Evolutionary conservation across 2,329 filamentous ascomycete genomes (phyloP).

Genomic region (Kalmusia sp.): DNA sequence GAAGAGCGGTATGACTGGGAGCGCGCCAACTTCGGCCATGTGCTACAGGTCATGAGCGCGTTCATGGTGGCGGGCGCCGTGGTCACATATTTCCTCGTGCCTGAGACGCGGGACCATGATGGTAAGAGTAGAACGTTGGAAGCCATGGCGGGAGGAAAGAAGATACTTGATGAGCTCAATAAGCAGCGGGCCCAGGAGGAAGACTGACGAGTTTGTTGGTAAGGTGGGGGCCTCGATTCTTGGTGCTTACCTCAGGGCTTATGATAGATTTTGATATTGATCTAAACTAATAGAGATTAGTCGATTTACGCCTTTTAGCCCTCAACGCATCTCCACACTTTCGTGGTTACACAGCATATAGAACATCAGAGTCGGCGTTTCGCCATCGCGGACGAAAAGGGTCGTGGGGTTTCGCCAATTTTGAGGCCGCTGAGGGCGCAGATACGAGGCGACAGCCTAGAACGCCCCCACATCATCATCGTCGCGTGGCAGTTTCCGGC

Average conservation of each 20-base stretch:
- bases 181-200: conserved; percentile 31
- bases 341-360: no score
- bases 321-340: no score
- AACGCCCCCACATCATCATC: no score
- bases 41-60: conserved; percentile 42
- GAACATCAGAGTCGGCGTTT: no score
- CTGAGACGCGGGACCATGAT: conserved; percentile 41
- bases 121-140: conserved; percentile 42
- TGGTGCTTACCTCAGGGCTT: neutral
- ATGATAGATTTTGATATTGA: neutral
- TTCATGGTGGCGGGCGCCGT: conserved; percentile 44
- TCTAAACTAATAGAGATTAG: no score
- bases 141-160: conserved; percentile 39
- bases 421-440: no score
- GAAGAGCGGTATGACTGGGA: conserved; percentile 29
- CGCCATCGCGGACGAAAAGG: no score
- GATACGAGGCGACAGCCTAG: no score
- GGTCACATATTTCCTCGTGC: conserved; percentile 39
- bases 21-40: conserved; percentile 36
- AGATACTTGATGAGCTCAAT: conserved; percentile 40
- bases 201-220: conserved; percentile 11
- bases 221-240: neutral
- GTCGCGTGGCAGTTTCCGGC: no score
- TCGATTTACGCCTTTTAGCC: no score
- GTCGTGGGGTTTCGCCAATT: no score